Evolutionary conservation across 208 protist species (phyloP).

Genomic region (Kentomonas sorsogonicus): DNA sequence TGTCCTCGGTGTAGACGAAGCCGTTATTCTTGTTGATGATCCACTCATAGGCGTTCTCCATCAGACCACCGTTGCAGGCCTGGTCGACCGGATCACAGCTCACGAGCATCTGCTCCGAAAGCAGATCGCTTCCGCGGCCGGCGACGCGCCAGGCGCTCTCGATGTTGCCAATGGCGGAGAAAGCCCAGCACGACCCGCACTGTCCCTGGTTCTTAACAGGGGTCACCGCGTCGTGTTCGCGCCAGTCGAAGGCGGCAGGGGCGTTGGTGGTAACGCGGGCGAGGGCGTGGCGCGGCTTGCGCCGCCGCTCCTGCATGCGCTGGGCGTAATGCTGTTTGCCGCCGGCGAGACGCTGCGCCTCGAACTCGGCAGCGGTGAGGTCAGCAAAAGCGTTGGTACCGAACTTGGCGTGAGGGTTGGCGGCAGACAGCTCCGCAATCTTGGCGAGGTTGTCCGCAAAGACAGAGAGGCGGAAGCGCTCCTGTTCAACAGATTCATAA

Average conservation of each 20-base stretch:
- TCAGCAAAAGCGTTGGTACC: conserved; percentile 38
- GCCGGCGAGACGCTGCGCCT: conserved; percentile 29
- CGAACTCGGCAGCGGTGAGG: conserved; percentile 50
- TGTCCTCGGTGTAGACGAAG: conserved; percentile 62
- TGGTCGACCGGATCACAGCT: conserved; percentile 86
- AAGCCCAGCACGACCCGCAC: conserved; percentile 97
- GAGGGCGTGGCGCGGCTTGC: conserved; percentile 1
- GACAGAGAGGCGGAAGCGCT: conserved; percentile 37
- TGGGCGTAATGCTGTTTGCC: conserved; percentile 10
- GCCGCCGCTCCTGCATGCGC: conserved; percentile 2
- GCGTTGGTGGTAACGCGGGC: conserved; percentile 8
- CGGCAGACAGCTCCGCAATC: conserved; percentile 18
- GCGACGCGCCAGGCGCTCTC: conserved; percentile 66
- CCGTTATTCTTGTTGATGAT: conserved; percentile 65
- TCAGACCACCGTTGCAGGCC: conserved; percentile 90
- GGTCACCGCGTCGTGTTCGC: conserved; percentile 78
- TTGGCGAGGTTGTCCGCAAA: conserved; percentile 64
- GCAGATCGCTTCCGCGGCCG: conserved; percentile 45
- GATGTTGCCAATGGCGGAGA: conserved; percentile 91
- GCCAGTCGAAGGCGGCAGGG: conserved; percentile 65
- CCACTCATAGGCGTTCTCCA: conserved; percentile 80
- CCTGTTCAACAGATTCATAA: conserved; percentile 47
- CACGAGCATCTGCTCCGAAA: conserved; percentile 95
- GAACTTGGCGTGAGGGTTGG: conserved; percentile 64
- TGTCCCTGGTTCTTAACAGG: conserved; percentile 93